Percentiles rank a stretch among this genome's conserved stretches.
Evolutionary conservation across 257 asterid genomes (phyloP).

Genomic region (Solanum piurae): DNA sequence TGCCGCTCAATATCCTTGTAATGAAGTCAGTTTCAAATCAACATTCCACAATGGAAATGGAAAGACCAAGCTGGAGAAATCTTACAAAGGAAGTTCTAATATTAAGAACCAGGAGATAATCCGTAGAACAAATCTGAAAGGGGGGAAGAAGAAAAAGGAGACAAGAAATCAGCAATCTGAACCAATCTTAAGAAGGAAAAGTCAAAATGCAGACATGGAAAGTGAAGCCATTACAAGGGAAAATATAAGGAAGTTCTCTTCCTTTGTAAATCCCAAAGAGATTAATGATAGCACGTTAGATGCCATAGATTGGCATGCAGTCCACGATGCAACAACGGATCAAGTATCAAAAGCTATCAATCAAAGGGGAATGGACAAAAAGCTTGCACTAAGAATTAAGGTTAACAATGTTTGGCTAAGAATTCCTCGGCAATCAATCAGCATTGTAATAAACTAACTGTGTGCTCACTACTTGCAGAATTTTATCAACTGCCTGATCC

Average conservation of each 20-base stretch:
- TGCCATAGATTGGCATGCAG: slow-evolving; percentile 16
- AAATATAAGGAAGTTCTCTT: neutral
- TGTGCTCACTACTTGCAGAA: neutral
- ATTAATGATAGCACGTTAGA: neutral
- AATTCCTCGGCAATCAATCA: neutral
- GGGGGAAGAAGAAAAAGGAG: neutral
- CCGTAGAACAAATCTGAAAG: neutral
- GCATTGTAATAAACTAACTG: neutral
- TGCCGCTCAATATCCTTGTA: slow-evolving; percentile 38
- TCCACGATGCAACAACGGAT: slow-evolving; percentile 1
- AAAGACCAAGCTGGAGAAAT: neutral
- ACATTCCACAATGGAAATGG: neutral
- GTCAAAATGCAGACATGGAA: neutral
- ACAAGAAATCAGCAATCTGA: neutral
- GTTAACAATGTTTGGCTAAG: neutral
- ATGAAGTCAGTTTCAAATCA: neutral
- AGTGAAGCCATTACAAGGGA: slow-evolving; percentile 6
- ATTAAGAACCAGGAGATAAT: neutral
- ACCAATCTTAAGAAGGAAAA: neutral
- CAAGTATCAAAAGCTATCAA: slow-evolving; percentile 4
- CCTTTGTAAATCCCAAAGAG: neutral
- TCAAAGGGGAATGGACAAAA: slow-evolving; percentile 17
- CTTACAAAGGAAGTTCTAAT: neutral
- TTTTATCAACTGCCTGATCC: neutral
- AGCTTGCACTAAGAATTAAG: slow-evolving; percentile 16